Conservation (phyloP, 179 eudicot genomes). For the Beta macrorhiza region DNA sequence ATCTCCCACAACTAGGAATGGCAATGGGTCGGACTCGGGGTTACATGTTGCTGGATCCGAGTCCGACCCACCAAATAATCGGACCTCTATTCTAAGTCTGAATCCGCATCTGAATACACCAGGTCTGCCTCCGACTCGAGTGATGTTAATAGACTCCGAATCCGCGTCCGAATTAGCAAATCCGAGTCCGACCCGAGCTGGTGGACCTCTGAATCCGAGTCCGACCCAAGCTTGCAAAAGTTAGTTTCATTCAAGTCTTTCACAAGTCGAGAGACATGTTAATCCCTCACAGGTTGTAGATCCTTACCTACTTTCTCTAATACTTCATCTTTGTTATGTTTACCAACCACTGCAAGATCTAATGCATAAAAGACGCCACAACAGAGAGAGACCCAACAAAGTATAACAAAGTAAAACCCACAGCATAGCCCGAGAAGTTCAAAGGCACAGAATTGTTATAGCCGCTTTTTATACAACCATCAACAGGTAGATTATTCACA, state of each 20-base stretch:
- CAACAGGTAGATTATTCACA: not conserved
- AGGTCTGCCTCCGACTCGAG: too few species aligned
- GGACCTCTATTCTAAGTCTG: too few species aligned
- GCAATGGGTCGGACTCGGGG: too few species aligned
- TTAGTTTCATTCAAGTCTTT: conserved; percentile 83
- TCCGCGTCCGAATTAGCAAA: too few species aligned
- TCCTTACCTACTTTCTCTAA: conserved; percentile 83
- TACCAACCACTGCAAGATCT: conserved; percentile 19
- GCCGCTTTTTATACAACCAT: not conserved
- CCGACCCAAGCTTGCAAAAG: conserved; percentile 56
- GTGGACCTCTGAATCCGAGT: too few species aligned
- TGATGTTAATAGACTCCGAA: too few species aligned
- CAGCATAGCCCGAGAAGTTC: conserved; percentile 1
- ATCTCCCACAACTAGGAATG: too few species aligned
- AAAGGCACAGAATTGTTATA: not conserved
- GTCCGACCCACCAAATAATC: too few species aligned
- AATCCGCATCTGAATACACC: too few species aligned
- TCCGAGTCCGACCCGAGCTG: too few species aligned
- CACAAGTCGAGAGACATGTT: conserved; percentile 63
- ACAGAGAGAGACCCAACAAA: conserved; percentile 2
- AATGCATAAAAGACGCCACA: not conserved
- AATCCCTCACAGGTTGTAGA: conserved; percentile 70
- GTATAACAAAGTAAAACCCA: not conserved
- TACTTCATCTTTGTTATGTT: conserved; percentile 74
- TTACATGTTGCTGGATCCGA: too few species aligned